A percentile compares a stretch with the other conserved stretches of the same genome.
phyloP scores from a whole-genome alignment of 1,139 yeast species.

The Pichia sp. region DNA sequence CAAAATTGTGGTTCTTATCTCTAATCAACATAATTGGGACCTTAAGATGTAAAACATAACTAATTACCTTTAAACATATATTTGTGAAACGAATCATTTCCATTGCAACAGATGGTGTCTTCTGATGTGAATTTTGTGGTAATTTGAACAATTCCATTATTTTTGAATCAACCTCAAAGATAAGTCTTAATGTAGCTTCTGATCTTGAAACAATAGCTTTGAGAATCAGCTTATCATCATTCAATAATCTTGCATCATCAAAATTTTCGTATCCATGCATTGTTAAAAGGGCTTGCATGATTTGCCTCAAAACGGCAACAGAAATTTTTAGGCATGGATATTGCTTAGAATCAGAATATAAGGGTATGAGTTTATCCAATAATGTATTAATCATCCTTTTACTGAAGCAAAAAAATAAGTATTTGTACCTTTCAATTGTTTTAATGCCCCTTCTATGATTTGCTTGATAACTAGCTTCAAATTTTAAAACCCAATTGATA shows the following conservation, averaged over 20 bases:
- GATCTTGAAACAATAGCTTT: conserved; percentile 40
- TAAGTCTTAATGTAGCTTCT: conserved; percentile 31
- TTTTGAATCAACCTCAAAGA: conserved; percentile 60
- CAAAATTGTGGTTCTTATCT: conserved; percentile 20
- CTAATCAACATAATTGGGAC: conserved; percentile 50
- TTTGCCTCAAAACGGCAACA: conserved; percentile 61
- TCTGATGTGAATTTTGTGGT: conserved; percentile 61
- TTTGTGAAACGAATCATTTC: conserved; percentile 64
- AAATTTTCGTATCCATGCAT: conserved; percentile 46
- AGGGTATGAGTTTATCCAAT: conserved; percentile 45
- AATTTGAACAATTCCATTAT: conserved; percentile 52
- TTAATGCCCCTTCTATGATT: conserved; percentile 19
- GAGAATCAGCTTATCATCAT: conserved; percentile 49
- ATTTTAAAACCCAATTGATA: conserved; percentile 64
- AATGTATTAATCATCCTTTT: conserved; percentile 61
- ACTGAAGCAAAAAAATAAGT: conserved; percentile 61
- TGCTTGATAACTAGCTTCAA: conserved; percentile 30
- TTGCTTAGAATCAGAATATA: conserved; percentile 39
- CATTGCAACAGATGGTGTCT: conserved; percentile 57
- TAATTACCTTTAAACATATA: conserved; percentile 60
- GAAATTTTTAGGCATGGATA: conserved; percentile 51
- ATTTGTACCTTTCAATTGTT: conserved; percentile 42
- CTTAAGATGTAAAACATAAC: conserved; percentile 58
- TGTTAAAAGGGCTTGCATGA: conserved; percentile 47
- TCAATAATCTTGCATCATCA: conserved; percentile 46